A percentile compares a stretch with the other conserved stretches of the same genome.
Conservation (phyloP, 2,329 filamentous ascomycete species). For the Tolypocladium inflatum region DNA sequence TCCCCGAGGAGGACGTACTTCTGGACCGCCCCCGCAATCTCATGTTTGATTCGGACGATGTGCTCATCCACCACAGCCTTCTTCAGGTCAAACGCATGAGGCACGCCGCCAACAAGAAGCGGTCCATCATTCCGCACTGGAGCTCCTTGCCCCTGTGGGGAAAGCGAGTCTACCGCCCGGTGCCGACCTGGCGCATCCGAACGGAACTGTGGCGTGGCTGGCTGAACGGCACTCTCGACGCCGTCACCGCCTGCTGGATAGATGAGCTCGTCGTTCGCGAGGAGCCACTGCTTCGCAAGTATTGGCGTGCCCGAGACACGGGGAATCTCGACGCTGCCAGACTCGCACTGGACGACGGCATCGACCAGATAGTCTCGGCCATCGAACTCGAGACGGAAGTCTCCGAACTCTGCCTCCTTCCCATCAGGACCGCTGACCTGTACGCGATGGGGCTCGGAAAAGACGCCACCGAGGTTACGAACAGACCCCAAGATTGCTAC, state of each 20-base stretch:
- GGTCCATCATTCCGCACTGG: constrained; percentile 12
- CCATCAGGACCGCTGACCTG: constrained; percentile 28
- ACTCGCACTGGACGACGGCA: constrained; percentile 27
- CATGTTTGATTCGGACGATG: constrained; percentile 23
- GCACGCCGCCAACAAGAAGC: constrained; percentile 8
- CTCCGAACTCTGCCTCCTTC: constrained; percentile 25
- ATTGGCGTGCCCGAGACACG: constrained; percentile 33
- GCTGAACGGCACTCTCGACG: constrained; percentile 36
- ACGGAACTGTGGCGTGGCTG: constrained; percentile 40
- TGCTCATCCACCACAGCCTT: constrained; percentile 22
- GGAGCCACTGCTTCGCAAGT: constrained; percentile 32
- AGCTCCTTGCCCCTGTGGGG: constrained; percentile 15
- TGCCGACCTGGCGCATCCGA: constrained; percentile 37
- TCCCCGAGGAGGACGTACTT: constrained; percentile 18
- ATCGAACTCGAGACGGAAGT: constrained; percentile 28
- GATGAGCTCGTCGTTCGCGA: constrained; percentile 37
- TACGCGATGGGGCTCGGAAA: constrained; percentile 32
- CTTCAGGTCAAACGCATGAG: constrained; percentile 16
- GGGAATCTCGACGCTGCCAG: constrained; percentile 32
- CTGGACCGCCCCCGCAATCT: constrained; percentile 16
- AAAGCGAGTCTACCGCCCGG: constrained; percentile 18
- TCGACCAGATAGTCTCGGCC: constrained; percentile 24
- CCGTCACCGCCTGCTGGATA: constrained; percentile 37
- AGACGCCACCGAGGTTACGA: constrained; percentile 29
- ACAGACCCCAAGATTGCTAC: constrained; percentile 28